These are phyloP conservation scores for Solanum piurae DNA, from an alignment of 257 asterid species.

Conservation along the genomic window DNA sequence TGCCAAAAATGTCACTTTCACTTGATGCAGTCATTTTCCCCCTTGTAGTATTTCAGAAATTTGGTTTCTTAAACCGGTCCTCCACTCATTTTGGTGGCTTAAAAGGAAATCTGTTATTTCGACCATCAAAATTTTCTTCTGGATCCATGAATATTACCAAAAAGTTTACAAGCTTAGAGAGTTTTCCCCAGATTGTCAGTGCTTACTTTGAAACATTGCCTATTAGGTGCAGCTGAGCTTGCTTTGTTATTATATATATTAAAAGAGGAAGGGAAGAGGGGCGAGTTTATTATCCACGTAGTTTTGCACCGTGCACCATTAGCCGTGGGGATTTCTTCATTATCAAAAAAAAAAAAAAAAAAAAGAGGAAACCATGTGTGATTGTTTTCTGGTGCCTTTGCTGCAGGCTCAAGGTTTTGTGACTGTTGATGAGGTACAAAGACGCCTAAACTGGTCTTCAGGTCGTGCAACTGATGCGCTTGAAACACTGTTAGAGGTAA, in stretches of 20 bases:
- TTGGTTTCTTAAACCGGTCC: neutral
- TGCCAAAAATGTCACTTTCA: neutral
- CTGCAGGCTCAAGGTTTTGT: conserved; percentile 82
- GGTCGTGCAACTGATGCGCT: conserved; percentile 86
- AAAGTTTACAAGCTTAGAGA: neutral
- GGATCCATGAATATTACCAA: neutral
- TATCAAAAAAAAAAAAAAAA: neutral
- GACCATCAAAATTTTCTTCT: neutral
- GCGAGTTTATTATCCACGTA: neutral
- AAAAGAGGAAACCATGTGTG: neutral
- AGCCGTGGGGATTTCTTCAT: neutral
- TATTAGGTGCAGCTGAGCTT: neutral
- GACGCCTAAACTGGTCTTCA: conserved; percentile 74
- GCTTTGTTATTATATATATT: neutral
- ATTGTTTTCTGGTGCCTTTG: neutral
- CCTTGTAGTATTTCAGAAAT: neutral
- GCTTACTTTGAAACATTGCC: neutral
- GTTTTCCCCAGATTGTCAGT: neutral
- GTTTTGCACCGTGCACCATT: neutral
- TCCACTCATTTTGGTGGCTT: neutral
- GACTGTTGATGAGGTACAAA: conserved; percentile 78
- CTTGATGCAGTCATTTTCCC: neutral
- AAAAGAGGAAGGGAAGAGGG: neutral
- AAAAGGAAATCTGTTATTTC: neutral
- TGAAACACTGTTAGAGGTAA: conserved; percentile 77